A percentile compares a stretch with the other conserved stretches of the same genome.
Evolutionary conservation across 129 eudicot species (phyloP).

Genomic region (Artemisia argyi): DNA sequence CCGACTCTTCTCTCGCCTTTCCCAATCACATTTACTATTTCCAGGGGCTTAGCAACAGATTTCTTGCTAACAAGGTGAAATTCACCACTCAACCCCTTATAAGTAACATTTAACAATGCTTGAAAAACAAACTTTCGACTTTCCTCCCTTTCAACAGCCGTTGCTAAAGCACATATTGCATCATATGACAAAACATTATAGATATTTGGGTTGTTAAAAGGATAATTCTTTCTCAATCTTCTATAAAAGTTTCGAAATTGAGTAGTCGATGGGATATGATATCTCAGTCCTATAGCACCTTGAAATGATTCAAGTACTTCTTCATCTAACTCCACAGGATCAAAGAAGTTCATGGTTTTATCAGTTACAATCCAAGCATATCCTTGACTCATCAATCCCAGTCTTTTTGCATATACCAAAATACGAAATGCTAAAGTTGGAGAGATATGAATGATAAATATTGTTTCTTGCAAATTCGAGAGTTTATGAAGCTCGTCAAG

Average conservation of each 20-base stretch:
- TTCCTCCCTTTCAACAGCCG: constrained; percentile 32
- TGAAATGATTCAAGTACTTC: constrained; percentile 41
- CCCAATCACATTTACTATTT: constrained; percentile 7
- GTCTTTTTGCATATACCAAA: constrained; percentile 30
- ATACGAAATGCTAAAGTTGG: constrained; percentile 27
- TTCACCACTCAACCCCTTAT: constrained; percentile 34
- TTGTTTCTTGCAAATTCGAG: constrained; percentile 38
- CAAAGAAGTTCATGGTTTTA: constrained; percentile 26
- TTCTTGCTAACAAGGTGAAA: constrained; percentile 23
- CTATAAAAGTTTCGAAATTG: constrained; percentile 21
- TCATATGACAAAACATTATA: constrained; percentile 65
- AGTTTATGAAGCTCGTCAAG: constrained; percentile 47
- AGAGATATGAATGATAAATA: constrained; percentile 46
- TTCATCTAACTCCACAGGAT: constrained; percentile 12
- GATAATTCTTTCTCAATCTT: constrained; percentile 26
- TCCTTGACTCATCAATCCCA: constrained; percentile 52
- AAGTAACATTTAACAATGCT: neutral
- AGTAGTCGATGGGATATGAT: constrained; percentile 34
- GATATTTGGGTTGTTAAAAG: constrained; percentile 15
- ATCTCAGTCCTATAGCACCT: constrained; percentile 52
- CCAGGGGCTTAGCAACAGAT: constrained; percentile 5
- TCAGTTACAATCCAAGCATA: constrained; percentile 56
- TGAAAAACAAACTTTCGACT: neutral
- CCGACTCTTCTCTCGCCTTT: neutral
- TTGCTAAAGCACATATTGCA: constrained; percentile 52